Conservation (phyloP, 441 rosid species). For the Jatropha multifida region DNA sequence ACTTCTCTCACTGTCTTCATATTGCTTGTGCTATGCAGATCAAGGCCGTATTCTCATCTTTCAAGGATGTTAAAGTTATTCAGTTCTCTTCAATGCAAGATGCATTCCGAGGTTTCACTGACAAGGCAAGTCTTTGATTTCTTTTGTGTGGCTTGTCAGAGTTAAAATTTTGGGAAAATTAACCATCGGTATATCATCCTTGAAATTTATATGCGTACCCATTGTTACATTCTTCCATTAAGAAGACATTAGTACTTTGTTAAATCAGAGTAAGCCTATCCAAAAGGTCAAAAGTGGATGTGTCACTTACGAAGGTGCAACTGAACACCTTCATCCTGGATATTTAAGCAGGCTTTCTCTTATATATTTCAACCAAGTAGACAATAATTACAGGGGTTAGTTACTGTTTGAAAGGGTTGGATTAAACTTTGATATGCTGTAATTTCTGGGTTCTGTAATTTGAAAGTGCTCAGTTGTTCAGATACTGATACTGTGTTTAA, state of each 20-base stretch:
- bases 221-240: neutral
- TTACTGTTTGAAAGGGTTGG: neutral
- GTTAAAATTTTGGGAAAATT: neutral
- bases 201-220: neutral
- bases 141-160: neutral
- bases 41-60: constrained; percentile 63
- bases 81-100: constrained; percentile 88
- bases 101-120: constrained; percentile 70
- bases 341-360: neutral
- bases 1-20: constrained; percentile 10
- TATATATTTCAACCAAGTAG: neutral
- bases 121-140: constrained; percentile 55
- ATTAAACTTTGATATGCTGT: neutral
- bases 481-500: constrained; percentile 11
- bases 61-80: constrained; percentile 76
- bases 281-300: neutral
- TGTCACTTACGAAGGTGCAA: neutral
- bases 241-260: neutral
- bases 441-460: neutral
- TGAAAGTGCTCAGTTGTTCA: neutral
- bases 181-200: neutral
- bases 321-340: neutral
- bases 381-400: neutral
- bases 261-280: neutral
- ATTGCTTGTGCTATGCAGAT: constrained; percentile 47